Evolutionary conservation across 2,329 filamentous ascomycete species (phyloP).

Genomic region (Talaromyces sp.): DNA sequence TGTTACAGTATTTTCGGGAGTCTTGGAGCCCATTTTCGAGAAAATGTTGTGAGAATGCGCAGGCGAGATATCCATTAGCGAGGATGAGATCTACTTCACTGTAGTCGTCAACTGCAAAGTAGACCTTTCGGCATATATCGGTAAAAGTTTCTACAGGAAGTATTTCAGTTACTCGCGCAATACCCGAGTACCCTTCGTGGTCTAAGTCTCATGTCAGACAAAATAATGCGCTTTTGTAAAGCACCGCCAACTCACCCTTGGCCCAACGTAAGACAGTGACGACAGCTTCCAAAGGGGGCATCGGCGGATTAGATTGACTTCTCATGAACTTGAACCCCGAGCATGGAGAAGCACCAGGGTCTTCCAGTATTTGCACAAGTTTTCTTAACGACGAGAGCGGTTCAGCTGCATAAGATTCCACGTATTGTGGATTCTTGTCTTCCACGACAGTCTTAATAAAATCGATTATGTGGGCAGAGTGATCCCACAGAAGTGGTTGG

Average conservation of each 20-base stretch:
- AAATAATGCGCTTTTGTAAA: neutral
- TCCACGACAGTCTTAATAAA: slow-evolving; percentile 1
- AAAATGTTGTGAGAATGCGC: slow-evolving; percentile 3
- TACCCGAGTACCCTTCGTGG: neutral
- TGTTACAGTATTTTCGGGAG: slow-evolving; percentile 2
- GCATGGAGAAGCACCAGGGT: neutral
- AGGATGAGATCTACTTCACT: slow-evolving; percentile 4
- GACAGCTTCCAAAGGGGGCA: neutral
- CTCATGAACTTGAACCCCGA: neutral
- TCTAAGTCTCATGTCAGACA: neutral
- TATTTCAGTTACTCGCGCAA: neutral
- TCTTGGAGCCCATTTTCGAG: neutral
- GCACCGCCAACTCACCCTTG: neutral
- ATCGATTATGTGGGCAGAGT: neutral
- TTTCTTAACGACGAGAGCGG: neutral
- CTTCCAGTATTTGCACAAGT: neutral
- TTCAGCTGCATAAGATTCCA: neutral
- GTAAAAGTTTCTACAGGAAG: neutral
- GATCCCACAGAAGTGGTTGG: neutral
- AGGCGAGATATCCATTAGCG: slow-evolving; percentile 1
- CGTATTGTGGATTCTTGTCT: neutral
- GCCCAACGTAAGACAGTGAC: neutral
- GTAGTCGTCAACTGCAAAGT: slow-evolving; percentile 3
- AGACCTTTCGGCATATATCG: slow-evolving; percentile 1
- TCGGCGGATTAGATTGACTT: neutral